These are phyloP conservation scores for Heterobasidion occidentale DNA, from an alignment of 1,284 basidiomycete species.

Conservation along the genomic window DNA sequence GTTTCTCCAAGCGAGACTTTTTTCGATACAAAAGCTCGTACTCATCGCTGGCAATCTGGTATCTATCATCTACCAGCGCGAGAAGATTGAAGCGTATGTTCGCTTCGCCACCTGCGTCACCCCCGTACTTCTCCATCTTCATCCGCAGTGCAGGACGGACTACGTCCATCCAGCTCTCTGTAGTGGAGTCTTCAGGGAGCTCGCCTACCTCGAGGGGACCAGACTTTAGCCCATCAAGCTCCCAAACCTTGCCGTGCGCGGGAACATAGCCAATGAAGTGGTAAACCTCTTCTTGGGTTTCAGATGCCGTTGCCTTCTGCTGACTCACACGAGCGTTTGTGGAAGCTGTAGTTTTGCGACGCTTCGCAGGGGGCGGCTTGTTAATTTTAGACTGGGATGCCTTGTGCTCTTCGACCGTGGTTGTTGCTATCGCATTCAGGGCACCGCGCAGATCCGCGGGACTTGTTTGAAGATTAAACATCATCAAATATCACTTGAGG, in stretches of 20 bases:
- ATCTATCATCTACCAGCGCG: conserved; percentile 47
- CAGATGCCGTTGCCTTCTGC: conserved; percentile 14
- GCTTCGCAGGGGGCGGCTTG: conserved; percentile 29
- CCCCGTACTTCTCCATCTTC: conserved; percentile 52
- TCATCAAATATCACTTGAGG: background rate
- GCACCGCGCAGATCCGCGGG: conserved; percentile 52
- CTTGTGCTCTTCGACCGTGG: conserved; percentile 33
- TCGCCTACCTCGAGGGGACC: conserved; percentile 57
- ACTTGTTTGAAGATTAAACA: conserved; percentile 19
- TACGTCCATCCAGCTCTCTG: conserved; percentile 44
- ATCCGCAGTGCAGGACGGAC: conserved; percentile 49
- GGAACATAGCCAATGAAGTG: conserved; percentile 63
- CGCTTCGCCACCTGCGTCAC: conserved; percentile 28
- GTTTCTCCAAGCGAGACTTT: conserved; percentile 34
- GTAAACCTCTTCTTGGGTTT: conserved; percentile 37
- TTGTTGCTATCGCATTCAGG: conserved; percentile 33
- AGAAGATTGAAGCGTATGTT: conserved; percentile 53
- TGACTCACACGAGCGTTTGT: conserved; percentile 4
- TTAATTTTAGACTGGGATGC: conserved; percentile 14
- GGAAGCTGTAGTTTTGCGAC: conserved; percentile 22
- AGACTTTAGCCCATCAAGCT: conserved; percentile 34
- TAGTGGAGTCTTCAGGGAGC: conserved; percentile 19
- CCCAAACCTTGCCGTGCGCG: conserved; percentile 54
- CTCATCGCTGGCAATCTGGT: conserved; percentile 40
- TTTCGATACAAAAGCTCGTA: conserved; percentile 45